Percentiles rank a stretch among this genome's conserved stretches.
Conservation (phyloP, 129 eudicot species). For the Arctium minus region DNA sequence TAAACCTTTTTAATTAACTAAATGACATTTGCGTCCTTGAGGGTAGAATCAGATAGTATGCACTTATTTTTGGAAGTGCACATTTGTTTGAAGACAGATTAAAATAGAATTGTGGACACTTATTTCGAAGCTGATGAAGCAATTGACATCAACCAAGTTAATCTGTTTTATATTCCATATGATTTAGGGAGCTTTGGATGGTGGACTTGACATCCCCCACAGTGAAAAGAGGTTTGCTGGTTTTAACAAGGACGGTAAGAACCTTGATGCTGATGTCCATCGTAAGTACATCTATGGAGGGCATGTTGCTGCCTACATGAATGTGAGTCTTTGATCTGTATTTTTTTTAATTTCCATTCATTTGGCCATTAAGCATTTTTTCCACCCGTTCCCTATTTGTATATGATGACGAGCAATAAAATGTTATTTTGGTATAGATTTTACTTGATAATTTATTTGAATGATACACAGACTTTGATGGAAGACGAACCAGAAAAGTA, state of each 20-base stretch:
- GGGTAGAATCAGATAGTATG: background rate
- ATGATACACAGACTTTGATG: slow-evolving; percentile 46
- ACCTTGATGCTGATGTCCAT: slow-evolving; percentile 84
- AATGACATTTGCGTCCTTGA: background rate
- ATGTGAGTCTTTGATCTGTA: slow-evolving; percentile 21
- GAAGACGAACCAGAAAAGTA: slow-evolving; percentile 93
- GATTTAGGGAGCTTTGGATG: slow-evolving; percentile 92
- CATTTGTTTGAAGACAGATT: too few species aligned
- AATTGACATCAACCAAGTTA: too few species aligned
- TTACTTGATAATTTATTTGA: background rate
- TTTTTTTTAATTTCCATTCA: background rate
- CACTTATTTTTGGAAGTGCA: background rate
- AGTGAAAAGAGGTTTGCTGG: slow-evolving; percentile 98
- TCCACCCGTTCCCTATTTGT: too few species aligned
- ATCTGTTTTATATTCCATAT: background rate
- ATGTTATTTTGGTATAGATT: background rate
- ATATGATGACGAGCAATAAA: background rate
- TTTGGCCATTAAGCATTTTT: background rate
- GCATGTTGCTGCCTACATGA: slow-evolving; percentile 83
- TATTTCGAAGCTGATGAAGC: background rate
- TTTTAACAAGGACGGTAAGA: slow-evolving; percentile 68
- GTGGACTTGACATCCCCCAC: slow-evolving; percentile 95
- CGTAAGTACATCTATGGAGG: slow-evolving; percentile 92
- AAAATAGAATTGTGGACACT: too few species aligned
- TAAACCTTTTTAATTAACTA: background rate